These are phyloP conservation scores for Phytophthora palmivora DNA, from an alignment of 352 stramenopile genomes.

Conservation along the genomic window DNA sequence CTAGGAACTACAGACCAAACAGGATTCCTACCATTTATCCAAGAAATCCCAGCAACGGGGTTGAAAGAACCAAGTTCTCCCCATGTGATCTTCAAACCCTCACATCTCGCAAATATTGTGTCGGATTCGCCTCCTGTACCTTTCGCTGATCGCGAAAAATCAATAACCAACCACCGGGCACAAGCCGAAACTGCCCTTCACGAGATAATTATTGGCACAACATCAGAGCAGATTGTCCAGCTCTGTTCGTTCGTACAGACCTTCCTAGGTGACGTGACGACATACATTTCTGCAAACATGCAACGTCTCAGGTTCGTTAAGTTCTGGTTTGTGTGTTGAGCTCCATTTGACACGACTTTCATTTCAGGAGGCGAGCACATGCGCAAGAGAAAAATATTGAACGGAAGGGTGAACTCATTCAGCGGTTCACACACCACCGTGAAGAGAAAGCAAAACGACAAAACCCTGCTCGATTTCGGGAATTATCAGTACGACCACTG, in stretches of 20 bases:
- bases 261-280: constrained; percentile 32
- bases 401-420: constrained; percentile 63
- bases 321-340: background rate
- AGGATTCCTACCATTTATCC: constrained; percentile 36
- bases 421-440: constrained; percentile 68
- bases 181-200: constrained; percentile 28
- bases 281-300: constrained; percentile 32
- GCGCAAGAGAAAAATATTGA: constrained; percentile 62
- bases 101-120: background rate
- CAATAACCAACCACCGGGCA: constrained; percentile 12
- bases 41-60: constrained; percentile 14
- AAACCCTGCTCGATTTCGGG: constrained; percentile 49
- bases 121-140: background rate
- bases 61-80: constrained; percentile 24
- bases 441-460: constrained; percentile 52
- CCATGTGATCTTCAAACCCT: constrained; percentile 11
- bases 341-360: constrained; percentile 9
- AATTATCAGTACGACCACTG: constrained; percentile 49
- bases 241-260: constrained; percentile 38
- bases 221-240: constrained; percentile 30
- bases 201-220: constrained; percentile 8
- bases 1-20: background rate
- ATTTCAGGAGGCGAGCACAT: constrained; percentile 44
- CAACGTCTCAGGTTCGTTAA: constrained; percentile 35
- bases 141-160: constrained; percentile 17